Percentiles rank a stretch among this genome's conserved stretches.
Evolutionary conservation across 208 protist genomes (phyloP).

Genomic region (Trypanosoma cruzi): DNA sequence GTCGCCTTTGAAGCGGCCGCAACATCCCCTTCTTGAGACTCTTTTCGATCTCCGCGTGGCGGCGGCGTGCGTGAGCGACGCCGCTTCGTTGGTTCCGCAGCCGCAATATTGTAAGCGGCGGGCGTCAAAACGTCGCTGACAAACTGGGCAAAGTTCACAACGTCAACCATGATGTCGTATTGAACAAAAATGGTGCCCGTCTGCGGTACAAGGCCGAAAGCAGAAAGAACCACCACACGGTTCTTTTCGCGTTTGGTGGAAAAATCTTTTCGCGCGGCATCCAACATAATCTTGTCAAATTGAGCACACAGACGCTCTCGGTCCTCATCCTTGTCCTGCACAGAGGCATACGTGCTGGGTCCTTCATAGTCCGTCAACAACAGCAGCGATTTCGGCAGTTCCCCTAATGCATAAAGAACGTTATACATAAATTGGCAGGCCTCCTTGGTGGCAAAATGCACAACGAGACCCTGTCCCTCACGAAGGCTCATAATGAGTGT

Average conservation of each 20-base stretch:
- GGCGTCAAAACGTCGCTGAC: conserved; percentile 51
- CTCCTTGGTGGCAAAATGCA: conserved; percentile 74
- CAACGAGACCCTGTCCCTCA: conserved; percentile 47
- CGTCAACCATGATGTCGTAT: conserved; percentile 66
- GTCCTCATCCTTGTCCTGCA: conserved; percentile 39
- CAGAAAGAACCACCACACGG: conserved; percentile 62
- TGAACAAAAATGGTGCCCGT: conserved; percentile 51
- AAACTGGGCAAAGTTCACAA: conserved; percentile 70
- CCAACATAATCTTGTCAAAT: conserved; percentile 50
- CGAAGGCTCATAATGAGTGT: conserved; percentile 48
- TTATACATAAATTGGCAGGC: conserved; percentile 57
- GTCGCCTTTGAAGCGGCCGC: neutral
- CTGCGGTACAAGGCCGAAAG: conserved; percentile 59
- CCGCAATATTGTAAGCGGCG: conserved; percentile 17
- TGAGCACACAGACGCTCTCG: conserved; percentile 31
- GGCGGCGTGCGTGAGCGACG: conserved; percentile 11
- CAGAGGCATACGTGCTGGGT: conserved; percentile 36
- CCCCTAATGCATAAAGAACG: conserved; percentile 47
- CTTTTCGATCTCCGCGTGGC: neutral
- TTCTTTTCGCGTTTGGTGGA: conserved; percentile 19
- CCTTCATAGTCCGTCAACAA: conserved; percentile 75
- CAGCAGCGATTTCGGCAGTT: conserved; percentile 44
- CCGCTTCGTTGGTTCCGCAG: conserved; percentile 4
- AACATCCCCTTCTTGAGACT: neutral
- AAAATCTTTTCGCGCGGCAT: neutral